Conservation (phyloP, 2,329 filamentous ascomycete species). For the Biscogniauxia mediterranea region DNA sequence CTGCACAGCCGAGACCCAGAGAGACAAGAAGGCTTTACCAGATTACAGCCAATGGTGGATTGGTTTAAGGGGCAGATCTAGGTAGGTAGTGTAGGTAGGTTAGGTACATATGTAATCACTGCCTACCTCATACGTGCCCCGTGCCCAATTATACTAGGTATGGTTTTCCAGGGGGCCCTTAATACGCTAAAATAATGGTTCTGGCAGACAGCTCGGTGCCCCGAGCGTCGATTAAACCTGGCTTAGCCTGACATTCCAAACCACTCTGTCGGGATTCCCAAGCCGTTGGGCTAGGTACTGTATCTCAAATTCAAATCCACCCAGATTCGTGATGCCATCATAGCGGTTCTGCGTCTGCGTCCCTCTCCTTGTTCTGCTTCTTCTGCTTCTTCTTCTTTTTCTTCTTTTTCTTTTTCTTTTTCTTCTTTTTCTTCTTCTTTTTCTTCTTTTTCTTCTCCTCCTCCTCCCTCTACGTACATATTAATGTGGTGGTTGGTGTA, state of each 20-base stretch:
- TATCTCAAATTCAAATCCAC: background rate
- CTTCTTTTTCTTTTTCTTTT: no score
- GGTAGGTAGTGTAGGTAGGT: background rate
- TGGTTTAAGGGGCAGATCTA: background rate
- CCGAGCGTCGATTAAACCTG: background rate
- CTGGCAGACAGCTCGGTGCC: background rate
- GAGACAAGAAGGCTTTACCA: background rate
- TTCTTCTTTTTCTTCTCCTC: no score
- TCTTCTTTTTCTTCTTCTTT: no score
- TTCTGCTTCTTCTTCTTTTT: no score
- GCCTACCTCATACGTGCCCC: background rate
- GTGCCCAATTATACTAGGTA: background rate
- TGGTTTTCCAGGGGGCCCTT: background rate
- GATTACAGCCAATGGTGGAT: background rate
- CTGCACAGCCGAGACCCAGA: no score
- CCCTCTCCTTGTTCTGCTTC: no score
- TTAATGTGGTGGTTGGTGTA: background rate
- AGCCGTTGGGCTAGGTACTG: background rate
- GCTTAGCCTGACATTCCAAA: background rate
- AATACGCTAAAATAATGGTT: background rate
- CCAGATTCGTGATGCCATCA: background rate
- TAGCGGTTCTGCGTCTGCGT: no score
- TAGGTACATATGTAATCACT: background rate
- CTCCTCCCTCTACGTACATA: background rate
- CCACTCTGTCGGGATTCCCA: background rate